These are phyloP conservation scores for Centella asiatica DNA, from an alignment of 129 eudicot genomes.

Conservation along the genomic window DNA sequence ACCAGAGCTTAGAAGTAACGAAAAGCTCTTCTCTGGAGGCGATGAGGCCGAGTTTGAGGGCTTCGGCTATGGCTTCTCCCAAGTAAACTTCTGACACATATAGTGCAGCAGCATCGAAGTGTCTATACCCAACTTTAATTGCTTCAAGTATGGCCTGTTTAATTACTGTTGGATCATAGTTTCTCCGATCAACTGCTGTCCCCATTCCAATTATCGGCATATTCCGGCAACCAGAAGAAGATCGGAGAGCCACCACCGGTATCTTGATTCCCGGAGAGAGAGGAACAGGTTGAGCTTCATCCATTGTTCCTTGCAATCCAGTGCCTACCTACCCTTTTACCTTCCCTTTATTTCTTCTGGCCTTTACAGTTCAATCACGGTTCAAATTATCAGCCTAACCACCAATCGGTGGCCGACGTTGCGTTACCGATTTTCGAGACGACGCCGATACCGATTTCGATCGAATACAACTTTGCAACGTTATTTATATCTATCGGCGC, in stretches of 20 bases:
- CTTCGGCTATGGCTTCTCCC: constrained; percentile 28
- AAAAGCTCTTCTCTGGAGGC: constrained; percentile 21
- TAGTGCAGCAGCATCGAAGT: constrained; percentile 27
- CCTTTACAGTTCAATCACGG: no score
- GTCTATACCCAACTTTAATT: constrained; percentile 28
- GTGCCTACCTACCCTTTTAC: no score
- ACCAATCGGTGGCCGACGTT: no score
- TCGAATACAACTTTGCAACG: no score
- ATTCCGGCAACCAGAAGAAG: constrained; percentile 1
- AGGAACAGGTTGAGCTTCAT: no score
- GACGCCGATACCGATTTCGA: no score
- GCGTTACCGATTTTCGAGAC: no score
- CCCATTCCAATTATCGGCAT: constrained; percentile 24
- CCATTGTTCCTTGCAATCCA: no score
- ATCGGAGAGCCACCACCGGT: constrained; percentile 13
- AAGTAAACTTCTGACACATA: constrained; percentile 23
- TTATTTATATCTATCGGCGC: no score
- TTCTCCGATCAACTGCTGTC: constrained; percentile 8
- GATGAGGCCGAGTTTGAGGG: constrained; percentile 12
- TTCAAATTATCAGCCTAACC: no score
- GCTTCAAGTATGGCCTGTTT: constrained; percentile 13
- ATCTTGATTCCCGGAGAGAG: no score
- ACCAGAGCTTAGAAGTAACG: constrained; percentile 32
- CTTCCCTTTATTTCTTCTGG: no score
- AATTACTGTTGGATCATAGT: constrained; percentile 7